A percentile compares a stretch with the other conserved stretches of the same genome.
phyloP scores from a whole-genome alignment of 2,329 filamentous ascomycete species.

The Colletotrichum viniferum region DNA sequence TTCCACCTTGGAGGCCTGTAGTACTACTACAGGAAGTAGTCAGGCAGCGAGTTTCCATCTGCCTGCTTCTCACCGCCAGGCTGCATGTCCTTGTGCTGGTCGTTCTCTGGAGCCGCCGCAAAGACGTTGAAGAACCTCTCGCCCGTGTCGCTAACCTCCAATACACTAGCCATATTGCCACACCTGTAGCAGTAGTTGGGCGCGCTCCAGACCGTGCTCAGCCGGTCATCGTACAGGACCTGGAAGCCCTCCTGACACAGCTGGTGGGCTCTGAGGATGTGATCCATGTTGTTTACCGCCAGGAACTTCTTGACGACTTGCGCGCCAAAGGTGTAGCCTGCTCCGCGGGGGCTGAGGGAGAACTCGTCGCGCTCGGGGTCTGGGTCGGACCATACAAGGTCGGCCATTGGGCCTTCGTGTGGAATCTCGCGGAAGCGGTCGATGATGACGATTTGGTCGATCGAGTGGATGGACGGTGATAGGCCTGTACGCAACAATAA shows the following conservation, averaged over 20 bases:
- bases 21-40: conserved; percentile 69
- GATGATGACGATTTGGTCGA: conserved; percentile 99
- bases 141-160: conserved; percentile 92
- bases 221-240: conserved; percentile 90
- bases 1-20: not conserved
- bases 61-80: conserved; percentile 71
- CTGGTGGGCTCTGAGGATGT: conserved; percentile 97
- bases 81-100: conserved; percentile 85
- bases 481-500: conserved; percentile 56
- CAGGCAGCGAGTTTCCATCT: conserved; percentile 67
- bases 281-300: conserved; percentile 95
- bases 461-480: conserved; percentile 91
- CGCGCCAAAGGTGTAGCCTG: conserved; percentile 95
- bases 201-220: conserved; percentile 98
- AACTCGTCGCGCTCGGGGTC: conserved; percentile 98
- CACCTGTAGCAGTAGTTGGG: conserved; percentile 96
- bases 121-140: conserved; percentile 98
- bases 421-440: conserved; percentile 98
- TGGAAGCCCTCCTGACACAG: conserved; percentile 98
- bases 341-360: conserved; percentile 88
- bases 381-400: conserved; percentile 97
- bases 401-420: conserved; percentile 99
- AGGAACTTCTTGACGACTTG: conserved; percentile 99
- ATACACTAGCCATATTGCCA: conserved; percentile 94
- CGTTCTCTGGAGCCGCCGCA: conserved; percentile 94